phyloP scores from a whole-genome alignment of 2,329 filamentous ascomycete genomes.

The Lojkania enalia region DNA sequence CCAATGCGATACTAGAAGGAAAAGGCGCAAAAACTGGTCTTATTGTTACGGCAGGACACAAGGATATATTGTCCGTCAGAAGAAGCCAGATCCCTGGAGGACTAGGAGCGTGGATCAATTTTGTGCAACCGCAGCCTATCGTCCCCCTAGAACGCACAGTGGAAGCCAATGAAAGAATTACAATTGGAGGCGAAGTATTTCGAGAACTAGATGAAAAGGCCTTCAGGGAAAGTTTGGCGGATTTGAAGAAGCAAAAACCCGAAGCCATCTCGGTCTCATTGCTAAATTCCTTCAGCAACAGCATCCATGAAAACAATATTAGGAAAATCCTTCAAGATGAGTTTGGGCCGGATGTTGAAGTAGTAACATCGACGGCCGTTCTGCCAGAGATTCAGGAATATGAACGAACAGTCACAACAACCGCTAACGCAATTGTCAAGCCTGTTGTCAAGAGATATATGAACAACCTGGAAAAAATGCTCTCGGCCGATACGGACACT shows the following conservation, averaged over 20 bases:
- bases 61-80: constrained; percentile 52
- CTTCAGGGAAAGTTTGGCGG: constrained; percentile 45
- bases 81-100: constrained; percentile 57
- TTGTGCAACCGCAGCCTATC: constrained; percentile 51
- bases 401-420: constrained; percentile 54
- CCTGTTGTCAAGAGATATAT: constrained; percentile 54
- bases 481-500: constrained; percentile 47
- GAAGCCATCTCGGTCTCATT: constrained; percentile 54
- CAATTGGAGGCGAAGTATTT: constrained; percentile 48
- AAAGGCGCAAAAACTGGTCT: constrained; percentile 54
- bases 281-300: constrained; percentile 53
- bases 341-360: constrained; percentile 48
- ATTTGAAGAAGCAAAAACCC: constrained; percentile 46
- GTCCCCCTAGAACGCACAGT: constrained; percentile 55
- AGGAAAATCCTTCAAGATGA: constrained; percentile 47
- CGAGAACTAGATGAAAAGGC: constrained; percentile 45
- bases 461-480: constrained; percentile 44
- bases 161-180: constrained; percentile 51
- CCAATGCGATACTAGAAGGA: constrained; percentile 55
- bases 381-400: constrained; percentile 55
- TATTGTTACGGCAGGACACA: constrained; percentile 54
- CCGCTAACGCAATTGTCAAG: constrained; percentile 54
- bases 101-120: constrained; percentile 56
- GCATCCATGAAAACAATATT: constrained; percentile 48
- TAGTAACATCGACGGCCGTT: constrained; percentile 53